phyloP scores from a whole-genome alignment of 176 grass and related monocot species.

The Musa troglodytarum region DNA sequence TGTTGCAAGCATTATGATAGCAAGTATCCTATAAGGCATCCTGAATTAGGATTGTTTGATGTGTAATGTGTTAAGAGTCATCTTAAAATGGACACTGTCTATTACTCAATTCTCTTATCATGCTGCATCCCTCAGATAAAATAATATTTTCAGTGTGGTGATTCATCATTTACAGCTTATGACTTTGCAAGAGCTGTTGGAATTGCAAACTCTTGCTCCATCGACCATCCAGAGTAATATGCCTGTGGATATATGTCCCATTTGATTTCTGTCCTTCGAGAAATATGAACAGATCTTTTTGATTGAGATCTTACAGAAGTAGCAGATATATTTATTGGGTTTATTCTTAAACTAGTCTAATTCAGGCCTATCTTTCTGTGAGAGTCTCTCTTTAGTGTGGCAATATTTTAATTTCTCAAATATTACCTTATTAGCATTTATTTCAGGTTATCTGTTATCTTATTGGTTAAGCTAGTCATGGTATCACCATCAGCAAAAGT shows the following conservation, averaged over 20 bases:
- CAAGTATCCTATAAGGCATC: too few species aligned
- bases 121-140: background rate
- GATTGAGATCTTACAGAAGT: background rate
- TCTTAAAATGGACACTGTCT: too few species aligned
- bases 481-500: background rate
- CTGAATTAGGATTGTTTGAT: too few species aligned
- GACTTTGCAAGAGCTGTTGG: background rate
- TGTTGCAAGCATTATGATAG: too few species aligned
- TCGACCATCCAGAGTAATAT: background rate
- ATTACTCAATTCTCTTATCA: too few species aligned
- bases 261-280: background rate
- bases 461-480: background rate
- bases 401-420: background rate
- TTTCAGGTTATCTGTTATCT: background rate
- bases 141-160: background rate
- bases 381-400: background rate
- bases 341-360: background rate
- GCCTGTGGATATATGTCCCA: background rate
- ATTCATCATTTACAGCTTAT: background rate
- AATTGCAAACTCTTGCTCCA: background rate
- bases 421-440: background rate
- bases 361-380: background rate
- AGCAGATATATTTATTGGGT: background rate
- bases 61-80: too few species aligned
- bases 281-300: background rate